Evolutionary conservation across 768 basidiomycete species (phyloP).

Genomic region (Pholiota conissans): DNA sequence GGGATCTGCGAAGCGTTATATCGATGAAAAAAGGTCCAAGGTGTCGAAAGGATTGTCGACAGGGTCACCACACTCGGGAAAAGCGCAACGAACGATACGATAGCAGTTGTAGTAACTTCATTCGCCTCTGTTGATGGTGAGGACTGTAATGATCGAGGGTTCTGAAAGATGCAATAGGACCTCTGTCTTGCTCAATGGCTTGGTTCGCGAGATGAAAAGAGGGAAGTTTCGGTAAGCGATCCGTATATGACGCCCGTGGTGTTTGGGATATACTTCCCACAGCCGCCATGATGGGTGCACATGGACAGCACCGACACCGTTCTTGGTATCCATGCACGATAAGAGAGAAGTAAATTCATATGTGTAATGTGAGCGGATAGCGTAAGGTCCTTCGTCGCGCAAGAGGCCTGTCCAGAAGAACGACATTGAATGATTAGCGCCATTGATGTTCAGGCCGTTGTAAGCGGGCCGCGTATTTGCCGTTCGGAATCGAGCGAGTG

Average conservation of each 20-base stretch:
- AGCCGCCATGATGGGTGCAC: neutral
- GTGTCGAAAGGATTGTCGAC: conserved; percentile 32
- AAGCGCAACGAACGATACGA: conserved; percentile 23
- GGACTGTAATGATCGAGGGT: neutral
- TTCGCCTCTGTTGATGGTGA: neutral
- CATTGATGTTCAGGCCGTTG: too few relatives aligned
- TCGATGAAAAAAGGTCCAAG: conserved; percentile 29
- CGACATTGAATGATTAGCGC: too few relatives aligned
- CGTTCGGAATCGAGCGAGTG: too few relatives aligned
- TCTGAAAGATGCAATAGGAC: neutral
- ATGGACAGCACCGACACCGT: neutral
- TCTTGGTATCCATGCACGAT: neutral
- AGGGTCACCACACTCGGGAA: conserved; percentile 33
- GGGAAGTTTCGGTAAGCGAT: neutral
- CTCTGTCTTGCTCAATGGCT: neutral
- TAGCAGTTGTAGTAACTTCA: neutral
- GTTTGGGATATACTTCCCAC: neutral
- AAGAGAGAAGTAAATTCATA: neutral
- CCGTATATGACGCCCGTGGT: neutral
- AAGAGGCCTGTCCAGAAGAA: too few relatives aligned
- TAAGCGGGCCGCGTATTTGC: too few relatives aligned
- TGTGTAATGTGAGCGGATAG: too few relatives aligned
- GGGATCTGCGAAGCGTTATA: conserved; percentile 19
- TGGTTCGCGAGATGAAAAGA: neutral
- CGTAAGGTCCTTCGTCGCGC: too few relatives aligned